phyloP scores from a whole-genome alignment of 2,329 filamentous ascomycete genomes.

The Teratosphaeria gauchensis region DNA sequence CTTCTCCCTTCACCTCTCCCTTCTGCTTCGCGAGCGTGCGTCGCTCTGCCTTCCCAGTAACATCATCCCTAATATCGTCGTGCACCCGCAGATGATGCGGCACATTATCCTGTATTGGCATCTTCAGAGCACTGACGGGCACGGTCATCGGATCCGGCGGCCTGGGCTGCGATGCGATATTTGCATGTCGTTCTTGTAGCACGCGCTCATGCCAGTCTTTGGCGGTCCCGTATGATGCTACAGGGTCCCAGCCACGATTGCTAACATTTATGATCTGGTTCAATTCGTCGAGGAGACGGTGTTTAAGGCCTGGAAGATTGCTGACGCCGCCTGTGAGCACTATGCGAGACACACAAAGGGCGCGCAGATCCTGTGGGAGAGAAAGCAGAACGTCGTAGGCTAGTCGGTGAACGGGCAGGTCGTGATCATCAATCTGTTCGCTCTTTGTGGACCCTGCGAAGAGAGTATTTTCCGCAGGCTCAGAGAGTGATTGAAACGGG shows the following conservation, averaged over 20 bases:
- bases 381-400: conserved; percentile 66
- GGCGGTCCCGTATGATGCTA: conserved; percentile 57
- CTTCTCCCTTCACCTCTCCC: conserved; percentile 43
- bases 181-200: conserved; percentile 4
- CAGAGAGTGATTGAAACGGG: conserved; percentile 59
- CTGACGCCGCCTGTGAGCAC: conserved; percentile 77
- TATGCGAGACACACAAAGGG: conserved; percentile 79
- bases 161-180: not conserved
- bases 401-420: conserved; percentile 66
- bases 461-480: conserved; percentile 65
- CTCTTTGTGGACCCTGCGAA: conserved; percentile 49
- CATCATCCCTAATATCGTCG: conserved; percentile 27
- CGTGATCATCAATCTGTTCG: conserved; percentile 71
- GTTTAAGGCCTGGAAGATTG: conserved; percentile 67
- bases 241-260: conserved; percentile 64
- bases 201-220: conserved; percentile 6
- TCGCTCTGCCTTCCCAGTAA: conserved; percentile 49
- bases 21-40: conserved; percentile 29
- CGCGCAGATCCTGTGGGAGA: conserved; percentile 72
- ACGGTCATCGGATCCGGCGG: conserved; percentile 2
- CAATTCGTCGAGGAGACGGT: conserved; percentile 67
- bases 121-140: conserved; percentile 12
- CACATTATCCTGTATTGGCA: conserved; percentile 15
- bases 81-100: conserved; percentile 16
- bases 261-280: conserved; percentile 50